Evolutionary conservation across 2,329 filamentous ascomycete genomes (phyloP), one percentile per base, ranked within the genome.

Genomic region (Coniochaeta sp.): DNA sequence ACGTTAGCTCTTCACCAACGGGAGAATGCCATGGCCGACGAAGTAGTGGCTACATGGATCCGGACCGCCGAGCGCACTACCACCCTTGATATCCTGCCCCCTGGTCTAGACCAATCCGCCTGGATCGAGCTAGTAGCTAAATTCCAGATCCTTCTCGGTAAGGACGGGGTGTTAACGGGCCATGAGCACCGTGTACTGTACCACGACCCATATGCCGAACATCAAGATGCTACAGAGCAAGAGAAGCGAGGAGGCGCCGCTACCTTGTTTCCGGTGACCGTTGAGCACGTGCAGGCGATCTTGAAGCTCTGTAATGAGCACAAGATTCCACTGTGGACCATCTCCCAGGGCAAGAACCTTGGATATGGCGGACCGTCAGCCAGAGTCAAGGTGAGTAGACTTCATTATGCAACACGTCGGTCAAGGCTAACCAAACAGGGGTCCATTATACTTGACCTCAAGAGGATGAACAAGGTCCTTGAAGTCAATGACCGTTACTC

Each of bases 231-330:
- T 5, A 33, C 31, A 33, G 31, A 33, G 31, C 31, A 75, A 32
- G 70, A 74, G 38, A 70, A 75, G 49, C 65, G 78, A 20, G 67
- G 77, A 8, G 66, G 68, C 18, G 74, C 71, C 20, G 72, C 72
- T 16, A 26, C 22, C 13, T 9, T 42, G 18, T 42, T 22, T 16
- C 38, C 38, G 8, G 14, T 20, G 13, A 42, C 18, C 16, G 63
- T 60, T 1, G 61, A 62, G 46, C 63, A 68, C 18, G 65, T 68
- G n/a, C 66, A 67, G 33, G 51, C 60, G 30, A 49, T 66, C 12
- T 63, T 68, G 1, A 52, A 55, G 14, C 66, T 63, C 65, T 63
- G 62, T 3, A 62, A 75, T 63, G 51, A 66, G 35, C 56, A 63
- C 49, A 49, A 60, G 31, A 63, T 69, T 33, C 67, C 68, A 14